Percentiles rank a stretch among this genome's conserved stretches.
Conservation (phyloP, 2,329 filamentous ascomycete species). For the Trichoderma koningiopsis region DNA sequence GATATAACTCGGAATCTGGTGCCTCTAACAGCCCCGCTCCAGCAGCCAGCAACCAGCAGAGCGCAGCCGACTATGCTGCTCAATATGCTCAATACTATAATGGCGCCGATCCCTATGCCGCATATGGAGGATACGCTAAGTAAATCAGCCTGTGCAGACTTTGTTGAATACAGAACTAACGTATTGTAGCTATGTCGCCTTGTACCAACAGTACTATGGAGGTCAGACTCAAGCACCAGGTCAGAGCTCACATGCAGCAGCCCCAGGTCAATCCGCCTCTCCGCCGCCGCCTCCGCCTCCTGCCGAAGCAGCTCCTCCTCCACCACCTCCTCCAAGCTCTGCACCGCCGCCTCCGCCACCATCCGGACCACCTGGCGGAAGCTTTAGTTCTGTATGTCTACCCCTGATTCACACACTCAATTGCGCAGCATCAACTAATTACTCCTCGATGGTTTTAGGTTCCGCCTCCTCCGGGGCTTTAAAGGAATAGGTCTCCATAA, state of each 20-base stretch:
- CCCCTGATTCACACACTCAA: not conserved
- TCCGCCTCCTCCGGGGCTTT: constrained; percentile 60
- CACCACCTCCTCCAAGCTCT: constrained; percentile 58
- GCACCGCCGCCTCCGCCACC: constrained; percentile 57
- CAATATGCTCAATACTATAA: constrained; percentile 85
- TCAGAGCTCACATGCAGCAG: constrained; percentile 47
- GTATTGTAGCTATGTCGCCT: constrained; percentile 59
- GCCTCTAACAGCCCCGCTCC: constrained; percentile 44
- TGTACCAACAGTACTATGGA: constrained; percentile 73
- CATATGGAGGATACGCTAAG: constrained; percentile 86
- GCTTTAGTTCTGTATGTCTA: constrained; percentile 65
- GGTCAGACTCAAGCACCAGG: constrained; percentile 50
- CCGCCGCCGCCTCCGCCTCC: constrained; percentile 62
- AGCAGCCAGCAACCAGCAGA: constrained; percentile 35
- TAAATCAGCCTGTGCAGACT: constrained; percentile 42
- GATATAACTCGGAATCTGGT: constrained; percentile 36
- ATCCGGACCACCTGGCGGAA: constrained; percentile 50
- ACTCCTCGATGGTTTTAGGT: constrained; percentile 44
- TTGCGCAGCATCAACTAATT: not conserved
- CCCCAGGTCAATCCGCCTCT: constrained; percentile 49
- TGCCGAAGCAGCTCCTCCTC: constrained; percentile 63
- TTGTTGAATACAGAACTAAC: not conserved
- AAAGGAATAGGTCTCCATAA: constrained; percentile 25
- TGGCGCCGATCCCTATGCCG: constrained; percentile 78
- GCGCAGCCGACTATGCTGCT: constrained; percentile 65